Evolutionary conservation across 2,329 filamentous ascomycete genomes (phyloP).

Genomic region (Fusarium buharicum): DNA sequence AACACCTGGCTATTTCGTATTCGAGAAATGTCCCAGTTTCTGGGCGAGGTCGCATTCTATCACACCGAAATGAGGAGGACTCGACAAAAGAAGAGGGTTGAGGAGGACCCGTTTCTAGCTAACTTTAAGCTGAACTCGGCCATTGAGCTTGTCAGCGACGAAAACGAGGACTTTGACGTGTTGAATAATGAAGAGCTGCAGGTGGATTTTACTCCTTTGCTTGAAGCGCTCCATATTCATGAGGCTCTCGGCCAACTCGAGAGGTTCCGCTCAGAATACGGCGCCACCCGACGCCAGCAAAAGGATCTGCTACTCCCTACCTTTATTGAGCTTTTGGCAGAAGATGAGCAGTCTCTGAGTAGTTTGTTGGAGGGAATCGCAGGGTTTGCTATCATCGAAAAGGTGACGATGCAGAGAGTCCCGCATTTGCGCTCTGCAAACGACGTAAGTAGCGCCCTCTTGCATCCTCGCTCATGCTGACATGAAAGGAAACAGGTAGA

Average conservation of each 20-base stretch:
- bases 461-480: constrained; percentile 7
- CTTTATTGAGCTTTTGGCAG: constrained; percentile 79
- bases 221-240: constrained; percentile 96
- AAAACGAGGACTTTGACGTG: constrained; percentile 94
- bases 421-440: constrained; percentile 83
- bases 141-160: constrained; percentile 94
- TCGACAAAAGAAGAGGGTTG: constrained; percentile 83
- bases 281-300: constrained; percentile 87
- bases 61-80: constrained; percentile 89
- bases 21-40: constrained; percentile 92
- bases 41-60: constrained; percentile 96
- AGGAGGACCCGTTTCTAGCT: constrained; percentile 77
- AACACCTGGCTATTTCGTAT: constrained; percentile 98
- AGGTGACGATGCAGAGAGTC: constrained; percentile 87
- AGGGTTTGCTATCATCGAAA: constrained; percentile 96
- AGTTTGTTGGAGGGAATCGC: constrained; percentile 92
- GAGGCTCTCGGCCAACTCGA: constrained; percentile 93
- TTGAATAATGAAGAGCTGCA: constrained; percentile 94
- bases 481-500: constrained; percentile 72
- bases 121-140: constrained; percentile 95
- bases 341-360: constrained; percentile 87
- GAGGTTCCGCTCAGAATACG: constrained; percentile 90
- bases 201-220: constrained; percentile 93
- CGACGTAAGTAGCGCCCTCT: constrained; percentile 71
- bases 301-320: constrained; percentile 88